phyloP scores from a whole-genome alignment of 2,329 filamentous ascomycete species.

The Diaporthe eres region DNA sequence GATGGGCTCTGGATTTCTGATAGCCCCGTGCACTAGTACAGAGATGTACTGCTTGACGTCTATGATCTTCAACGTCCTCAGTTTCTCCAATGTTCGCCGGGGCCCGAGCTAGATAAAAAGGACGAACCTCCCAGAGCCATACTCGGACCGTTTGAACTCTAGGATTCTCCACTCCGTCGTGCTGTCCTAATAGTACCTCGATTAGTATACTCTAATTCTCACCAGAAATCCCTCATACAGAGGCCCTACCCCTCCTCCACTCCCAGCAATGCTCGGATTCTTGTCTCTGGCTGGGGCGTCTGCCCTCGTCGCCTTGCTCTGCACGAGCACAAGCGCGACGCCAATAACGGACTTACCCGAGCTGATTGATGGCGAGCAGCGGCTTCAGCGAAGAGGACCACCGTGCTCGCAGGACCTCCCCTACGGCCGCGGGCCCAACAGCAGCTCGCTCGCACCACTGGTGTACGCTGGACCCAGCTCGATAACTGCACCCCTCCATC shows the following conservation, averaged over 20 bases:
- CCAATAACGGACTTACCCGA: not conserved
- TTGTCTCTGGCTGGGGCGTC: not conserved
- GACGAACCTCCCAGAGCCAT: not conserved
- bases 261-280: not conserved
- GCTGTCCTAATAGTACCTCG: not conserved
- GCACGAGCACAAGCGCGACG: not conserved
- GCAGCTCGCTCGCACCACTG: not conserved
- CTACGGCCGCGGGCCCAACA: not conserved
- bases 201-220: not conserved
- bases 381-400: not conserved
- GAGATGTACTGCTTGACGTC: not conserved
- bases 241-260: not conserved
- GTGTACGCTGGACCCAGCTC: not conserved
- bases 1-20: not conserved
- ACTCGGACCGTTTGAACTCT: not conserved
- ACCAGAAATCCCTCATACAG: not conserved
- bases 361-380: not conserved
- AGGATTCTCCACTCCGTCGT: too few species aligned
- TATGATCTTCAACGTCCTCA: not conserved
- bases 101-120: constrained; percentile 3
- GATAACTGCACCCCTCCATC: not conserved
- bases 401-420: not conserved
- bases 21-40: not conserved
- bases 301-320: not conserved
- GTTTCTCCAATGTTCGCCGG: not conserved